Percentiles rank a stretch among this genome's conserved stretches.
Evolutionary conservation across 2,329 filamentous ascomycete genomes (phyloP).

Genomic region (Allantophomopsis cytisporea): DNA sequence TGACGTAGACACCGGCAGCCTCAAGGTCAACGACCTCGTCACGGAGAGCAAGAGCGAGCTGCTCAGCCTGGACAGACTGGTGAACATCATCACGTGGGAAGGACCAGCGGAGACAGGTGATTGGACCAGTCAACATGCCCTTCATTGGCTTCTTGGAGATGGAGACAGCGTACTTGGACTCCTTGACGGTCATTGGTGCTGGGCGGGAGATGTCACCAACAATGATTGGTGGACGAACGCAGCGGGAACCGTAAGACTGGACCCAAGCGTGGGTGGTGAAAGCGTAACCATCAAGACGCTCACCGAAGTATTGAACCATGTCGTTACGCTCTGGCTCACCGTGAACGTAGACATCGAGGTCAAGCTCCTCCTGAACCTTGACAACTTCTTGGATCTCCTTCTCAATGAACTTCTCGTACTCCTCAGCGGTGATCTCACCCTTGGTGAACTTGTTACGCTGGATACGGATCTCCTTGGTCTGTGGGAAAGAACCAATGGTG

Average conservation of each 20-base stretch:
- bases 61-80: constrained; percentile 97
- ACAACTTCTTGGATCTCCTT: constrained; percentile 94
- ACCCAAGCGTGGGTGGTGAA: constrained; percentile 99
- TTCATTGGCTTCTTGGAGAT: constrained; percentile 99
- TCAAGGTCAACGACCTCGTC: constrained; percentile 98
- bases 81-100: constrained; percentile 99
- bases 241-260: constrained; percentile 95
- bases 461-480: constrained; percentile 97
- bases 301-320: constrained; percentile 99
- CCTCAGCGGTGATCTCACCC: constrained; percentile 78
- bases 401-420: constrained; percentile 99
- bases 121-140: constrained; percentile 98
- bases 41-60: constrained; percentile 94
- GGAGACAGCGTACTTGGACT: constrained; percentile 96
- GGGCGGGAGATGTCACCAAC: constrained; percentile 97
- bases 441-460: constrained; percentile 98
- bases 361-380: constrained; percentile 96
- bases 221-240: constrained; percentile 94
- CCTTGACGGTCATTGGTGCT: constrained; percentile 97
- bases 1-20: constrained; percentile 90
- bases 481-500: constrained; percentile 98
- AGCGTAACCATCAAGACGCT: constrained; percentile 90
- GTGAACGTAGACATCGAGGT: constrained; percentile 93
- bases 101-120: constrained; percentile 98
- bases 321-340: constrained; percentile 99